Percentiles rank a stretch among this genome's conserved stretches.
Conservation (phyloP, 2,329 filamentous ascomycete genomes). For the Akanthomyces dipterigenus region DNA sequence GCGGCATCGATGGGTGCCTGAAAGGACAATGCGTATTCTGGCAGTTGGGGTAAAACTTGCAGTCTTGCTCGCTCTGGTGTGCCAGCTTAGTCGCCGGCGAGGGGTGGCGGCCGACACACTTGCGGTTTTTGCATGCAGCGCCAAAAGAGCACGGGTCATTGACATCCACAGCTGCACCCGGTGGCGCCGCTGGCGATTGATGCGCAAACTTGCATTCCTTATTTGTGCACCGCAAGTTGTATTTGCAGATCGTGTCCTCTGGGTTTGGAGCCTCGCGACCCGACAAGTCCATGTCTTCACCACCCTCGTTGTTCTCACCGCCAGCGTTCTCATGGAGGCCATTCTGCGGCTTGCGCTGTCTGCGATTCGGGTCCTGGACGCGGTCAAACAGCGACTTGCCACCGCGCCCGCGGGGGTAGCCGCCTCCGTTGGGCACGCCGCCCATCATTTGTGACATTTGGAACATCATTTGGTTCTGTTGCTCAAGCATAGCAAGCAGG, state of each 20-base stretch:
- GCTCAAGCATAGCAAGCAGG: slow-evolving; percentile 73
- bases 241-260: slow-evolving; percentile 76
- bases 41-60: slow-evolving; percentile 88
- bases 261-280: slow-evolving; percentile 49
- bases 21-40: slow-evolving; percentile 83
- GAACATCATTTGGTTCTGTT: slow-evolving; percentile 81
- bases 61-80: slow-evolving; percentile 78
- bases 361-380: slow-evolving; percentile 48
- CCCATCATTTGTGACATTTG: slow-evolving; percentile 61
- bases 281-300: slow-evolving; percentile 59
- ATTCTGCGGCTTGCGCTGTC: slow-evolving; percentile 39
- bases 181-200: slow-evolving; percentile 83
- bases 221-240: slow-evolving; percentile 82
- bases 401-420: slow-evolving; percentile 35
- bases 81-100: slow-evolving; percentile 75
- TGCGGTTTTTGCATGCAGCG: slow-evolving; percentile 89
- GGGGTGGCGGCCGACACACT: slow-evolving; percentile 87
- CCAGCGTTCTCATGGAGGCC: slow-evolving; percentile 33
- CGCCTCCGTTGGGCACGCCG: slow-evolving; percentile 36
- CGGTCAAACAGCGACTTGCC: slow-evolving; percentile 69
- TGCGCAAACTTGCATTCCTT: slow-evolving; percentile 89
- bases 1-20: slow-evolving; percentile 77
- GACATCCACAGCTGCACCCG: slow-evolving; percentile 69
- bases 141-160: slow-evolving; percentile 77
- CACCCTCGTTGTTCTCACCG: slow-evolving; percentile 31